phyloP scores from a whole-genome alignment of 768 basidiomycete species.

The Podaxis sp. region DNA sequence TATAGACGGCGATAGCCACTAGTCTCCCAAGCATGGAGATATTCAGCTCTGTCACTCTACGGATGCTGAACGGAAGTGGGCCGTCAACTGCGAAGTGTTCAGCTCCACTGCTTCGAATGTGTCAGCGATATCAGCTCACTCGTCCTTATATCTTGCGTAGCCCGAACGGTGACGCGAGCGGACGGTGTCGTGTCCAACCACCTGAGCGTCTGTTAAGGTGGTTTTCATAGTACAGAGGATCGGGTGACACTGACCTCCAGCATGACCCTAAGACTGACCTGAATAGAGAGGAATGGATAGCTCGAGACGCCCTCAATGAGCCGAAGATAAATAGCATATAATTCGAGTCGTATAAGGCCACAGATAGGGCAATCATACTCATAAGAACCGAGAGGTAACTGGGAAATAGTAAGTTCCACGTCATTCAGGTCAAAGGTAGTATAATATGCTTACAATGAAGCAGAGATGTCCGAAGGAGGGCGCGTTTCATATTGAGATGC shows the following conservation, averaged over 20 bases:
- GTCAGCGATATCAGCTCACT: conserved; percentile 26
- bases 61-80: conserved; percentile 29
- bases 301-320: conserved; percentile 43
- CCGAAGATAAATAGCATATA: not conserved
- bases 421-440: conserved; percentile 11
- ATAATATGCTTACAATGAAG: conserved; percentile 30
- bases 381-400: conserved; percentile 16
- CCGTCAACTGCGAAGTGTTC: conserved; percentile 45
- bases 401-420: not conserved
- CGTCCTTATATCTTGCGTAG: conserved; percentile 54
- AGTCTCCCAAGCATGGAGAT: conserved; percentile 38
- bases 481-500: conserved; percentile 41
- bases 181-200: conserved; percentile 39
- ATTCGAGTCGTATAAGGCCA: conserved; percentile 1
- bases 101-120: conserved; percentile 15
- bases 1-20: conserved; percentile 38
- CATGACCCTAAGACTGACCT: conserved; percentile 54
- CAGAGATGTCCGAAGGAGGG: conserved; percentile 31
- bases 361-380: not conserved
- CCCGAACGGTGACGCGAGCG: conserved; percentile 44
- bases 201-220: conserved; percentile 25
- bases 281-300: conserved; percentile 47
- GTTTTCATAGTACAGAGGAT: not conserved
- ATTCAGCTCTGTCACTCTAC: conserved; percentile 28
- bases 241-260: conserved; percentile 36